These are phyloP conservation scores for Apophysomyces variabilis DNA, from an alignment of 371 early-diverging fungal species.

Conservation along the genomic window DNA sequence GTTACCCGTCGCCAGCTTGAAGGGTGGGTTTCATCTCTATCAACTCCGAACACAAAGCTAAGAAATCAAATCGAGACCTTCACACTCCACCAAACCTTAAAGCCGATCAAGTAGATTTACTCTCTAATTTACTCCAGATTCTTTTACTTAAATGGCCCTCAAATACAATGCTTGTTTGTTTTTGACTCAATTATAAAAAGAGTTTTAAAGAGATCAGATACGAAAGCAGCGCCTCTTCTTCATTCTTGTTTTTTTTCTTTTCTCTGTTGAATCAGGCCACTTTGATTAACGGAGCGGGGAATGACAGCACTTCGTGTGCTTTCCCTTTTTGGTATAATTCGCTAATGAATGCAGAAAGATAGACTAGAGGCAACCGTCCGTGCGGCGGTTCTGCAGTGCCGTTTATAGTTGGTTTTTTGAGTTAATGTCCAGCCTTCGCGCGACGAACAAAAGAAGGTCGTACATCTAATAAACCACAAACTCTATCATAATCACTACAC, in stretches of 20 bases:
- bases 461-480: slow-evolving; percentile 3
- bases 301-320: slow-evolving; percentile 11
- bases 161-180: too few relatives aligned
- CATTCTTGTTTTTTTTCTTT: background rate
- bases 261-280: slow-evolving; percentile 1
- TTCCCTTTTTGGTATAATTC: slow-evolving; percentile 6
- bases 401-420: background rate
- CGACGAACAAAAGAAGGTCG: background rate
- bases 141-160: too few relatives aligned
- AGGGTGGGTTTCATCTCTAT: slow-evolving; percentile 4
- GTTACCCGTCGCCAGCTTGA: slow-evolving; percentile 10
- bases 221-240: too few relatives aligned
- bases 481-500: background rate
- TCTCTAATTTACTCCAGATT: too few relatives aligned
- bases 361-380: background rate
- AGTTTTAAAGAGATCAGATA: too few relatives aligned
- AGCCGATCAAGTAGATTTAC: too few relatives aligned
- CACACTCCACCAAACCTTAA: too few relatives aligned
- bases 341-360: background rate
- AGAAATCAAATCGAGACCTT: background rate
- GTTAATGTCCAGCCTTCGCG: background rate
- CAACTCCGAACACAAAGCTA: background rate
- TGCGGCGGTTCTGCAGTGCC: slow-evolving; percentile 1
- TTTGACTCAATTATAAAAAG: too few relatives aligned
- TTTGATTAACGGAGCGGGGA: slow-evolving; percentile 5